These are phyloP conservation scores for Fusarium ramigenum DNA, from an alignment of 2,329 filamentous ascomycete species.

Conservation along the genomic window DNA sequence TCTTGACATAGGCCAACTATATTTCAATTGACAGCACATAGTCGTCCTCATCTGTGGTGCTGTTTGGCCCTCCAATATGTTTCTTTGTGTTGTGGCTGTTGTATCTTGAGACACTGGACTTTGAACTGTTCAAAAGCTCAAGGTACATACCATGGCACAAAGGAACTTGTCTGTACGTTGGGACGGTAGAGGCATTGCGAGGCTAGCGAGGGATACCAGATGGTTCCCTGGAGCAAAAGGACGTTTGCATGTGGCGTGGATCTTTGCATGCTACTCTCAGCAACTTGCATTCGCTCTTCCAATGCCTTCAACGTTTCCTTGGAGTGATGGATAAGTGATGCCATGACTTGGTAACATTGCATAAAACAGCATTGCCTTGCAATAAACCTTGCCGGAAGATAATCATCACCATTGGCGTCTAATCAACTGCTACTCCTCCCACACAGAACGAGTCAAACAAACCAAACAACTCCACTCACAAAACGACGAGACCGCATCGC, in stretches of 20 bases:
- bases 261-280: not conserved
- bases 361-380: not conserved
- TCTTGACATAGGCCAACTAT: not conserved
- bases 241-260: not conserved
- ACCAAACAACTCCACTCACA: constrained; percentile 16
- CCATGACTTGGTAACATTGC: not conserved
- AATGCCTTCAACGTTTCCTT: not conserved
- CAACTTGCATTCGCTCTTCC: not conserved
- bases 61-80: not conserved
- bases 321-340: not conserved
- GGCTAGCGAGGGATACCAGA: not conserved
- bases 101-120: not conserved
- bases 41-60: not conserved
- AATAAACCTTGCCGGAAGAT: constrained; percentile 12
- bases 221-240: not conserved
- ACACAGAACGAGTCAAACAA: not conserved
- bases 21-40: not conserved
- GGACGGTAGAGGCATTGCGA: not conserved
- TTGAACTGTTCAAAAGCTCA: not conserved
- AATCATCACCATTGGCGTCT: not conserved
- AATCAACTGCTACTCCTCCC: not conserved
- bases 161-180: not conserved
- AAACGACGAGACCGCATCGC: constrained; percentile 21
- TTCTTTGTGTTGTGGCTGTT: not conserved
- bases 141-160: not conserved